phyloP scores from a whole-genome alignment of 805 yeast genomes.

The Saturnispora serradocipensis region DNA sequence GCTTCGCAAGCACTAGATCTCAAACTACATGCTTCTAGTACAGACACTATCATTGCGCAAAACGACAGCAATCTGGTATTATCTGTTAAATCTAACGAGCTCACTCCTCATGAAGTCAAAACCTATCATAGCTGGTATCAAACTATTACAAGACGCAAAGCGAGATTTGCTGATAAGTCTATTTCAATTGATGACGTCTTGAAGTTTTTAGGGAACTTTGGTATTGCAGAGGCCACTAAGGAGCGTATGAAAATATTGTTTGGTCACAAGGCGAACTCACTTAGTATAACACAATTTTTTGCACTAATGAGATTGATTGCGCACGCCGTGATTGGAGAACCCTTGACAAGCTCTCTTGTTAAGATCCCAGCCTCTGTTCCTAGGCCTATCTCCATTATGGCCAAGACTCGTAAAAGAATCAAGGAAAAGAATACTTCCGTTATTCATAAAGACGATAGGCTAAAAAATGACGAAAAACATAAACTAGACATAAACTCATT shows the following conservation, averaged over 20 bases:
- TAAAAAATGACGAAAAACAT: constrained; percentile 9
- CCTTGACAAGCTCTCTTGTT: constrained; percentile 49
- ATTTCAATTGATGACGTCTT: constrained; percentile 73
- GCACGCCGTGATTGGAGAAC: constrained; percentile 44
- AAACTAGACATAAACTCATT: constrained; percentile 78
- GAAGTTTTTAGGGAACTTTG: constrained; percentile 69
- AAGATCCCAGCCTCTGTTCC: constrained; percentile 57
- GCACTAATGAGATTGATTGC: constrained; percentile 75
- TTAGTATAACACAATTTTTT: constrained; percentile 86
- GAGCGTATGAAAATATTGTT: constrained; percentile 42
- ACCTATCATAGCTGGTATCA: constrained; percentile 93
- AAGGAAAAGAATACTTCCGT: constrained; percentile 6
- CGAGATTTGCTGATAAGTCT: constrained; percentile 39
- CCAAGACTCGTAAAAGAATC: constrained; percentile 39
- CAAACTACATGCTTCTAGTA: constrained; percentile 19
- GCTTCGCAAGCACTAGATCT: neutral
- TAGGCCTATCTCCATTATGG: constrained; percentile 68
- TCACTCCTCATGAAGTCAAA: constrained; percentile 68
- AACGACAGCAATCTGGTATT: constrained; percentile 45
- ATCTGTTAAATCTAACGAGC: constrained; percentile 55
- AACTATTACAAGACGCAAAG: constrained; percentile 62
- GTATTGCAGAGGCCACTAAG: constrained; percentile 42
- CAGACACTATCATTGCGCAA: constrained; percentile 19
- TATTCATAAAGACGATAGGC: constrained; percentile 7
- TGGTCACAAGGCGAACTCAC: constrained; percentile 43